Conservation (phyloP, 306 rosid species). For the Citrullus mucosospermus region DNA sequence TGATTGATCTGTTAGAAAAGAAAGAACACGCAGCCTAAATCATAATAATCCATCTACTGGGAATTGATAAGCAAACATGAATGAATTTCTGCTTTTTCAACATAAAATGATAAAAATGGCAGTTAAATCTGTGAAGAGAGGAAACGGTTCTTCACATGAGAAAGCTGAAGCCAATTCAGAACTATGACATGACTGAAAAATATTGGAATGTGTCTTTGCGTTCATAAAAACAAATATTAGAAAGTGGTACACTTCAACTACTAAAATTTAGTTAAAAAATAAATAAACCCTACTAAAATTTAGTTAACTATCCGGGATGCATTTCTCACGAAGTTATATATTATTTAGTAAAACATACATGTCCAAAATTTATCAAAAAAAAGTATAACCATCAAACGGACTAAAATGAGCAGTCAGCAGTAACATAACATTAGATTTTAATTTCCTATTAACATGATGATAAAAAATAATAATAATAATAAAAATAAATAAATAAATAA, state of each 20-base stretch:
- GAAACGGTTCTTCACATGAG: background rate
- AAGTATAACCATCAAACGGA: background rate
- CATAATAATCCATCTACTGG: background rate
- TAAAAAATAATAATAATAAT: background rate
- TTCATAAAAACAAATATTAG: background rate
- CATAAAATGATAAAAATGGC: background rate
- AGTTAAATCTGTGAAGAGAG: background rate
- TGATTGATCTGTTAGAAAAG: constrained; percentile 25
- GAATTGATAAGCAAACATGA: background rate
- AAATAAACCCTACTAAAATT: background rate
- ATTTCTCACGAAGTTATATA: background rate
- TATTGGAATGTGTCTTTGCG: background rate
- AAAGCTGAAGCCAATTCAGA: background rate
- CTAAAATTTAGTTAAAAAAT: background rate
- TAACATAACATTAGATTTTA: background rate
- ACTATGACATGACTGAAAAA: background rate
- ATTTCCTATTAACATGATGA: background rate
- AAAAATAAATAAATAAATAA: too few species aligned
- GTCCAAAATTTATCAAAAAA: background rate
- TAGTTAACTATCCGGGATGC: background rate
- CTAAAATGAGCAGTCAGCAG: background rate
- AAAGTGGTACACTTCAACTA: background rate
- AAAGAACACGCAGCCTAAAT: constrained; percentile 1
- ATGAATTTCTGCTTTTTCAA: background rate
- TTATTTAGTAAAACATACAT: background rate